Base-by-base conservation (phyloP, 768 basidiomycete species). In the Mycena epipterygia region DNA sequence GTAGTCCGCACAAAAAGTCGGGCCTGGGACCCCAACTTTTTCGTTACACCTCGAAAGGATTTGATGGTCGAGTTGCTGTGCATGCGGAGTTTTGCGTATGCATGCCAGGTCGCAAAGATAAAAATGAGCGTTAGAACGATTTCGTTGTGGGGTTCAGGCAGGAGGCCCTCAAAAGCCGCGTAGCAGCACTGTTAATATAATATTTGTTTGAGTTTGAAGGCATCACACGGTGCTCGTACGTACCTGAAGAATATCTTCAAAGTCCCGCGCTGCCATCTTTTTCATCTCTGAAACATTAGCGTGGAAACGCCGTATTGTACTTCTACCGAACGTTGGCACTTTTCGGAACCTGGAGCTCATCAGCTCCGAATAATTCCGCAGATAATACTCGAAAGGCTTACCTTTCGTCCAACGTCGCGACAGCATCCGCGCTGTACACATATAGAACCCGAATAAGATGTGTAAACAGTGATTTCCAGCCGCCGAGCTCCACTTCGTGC, bases 111-210 rank as follows among this genome's bases (percentile, higher is more conserved):
- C 6, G 69, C 71, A 7, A 75, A 53, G 1, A 21, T 29, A 41
- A 60, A 77, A 0, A 77, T 32, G 0, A 80, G 67, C 0, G 35
- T 56, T 5, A 69, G 61, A 0, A 79, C 52, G 5, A 72, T 35
- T 7, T 16, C 0, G 16, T 80, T 68, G 13, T 82, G 74, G 0
- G 35, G 25, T 0, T 68, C 49, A 0, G 75, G 77, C 1, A 83
- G 68, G 0, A 83, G 71, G 4, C 78, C 81, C 70, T 86, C 81
- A 41, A 87, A 77, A 1, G 75, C 81, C 12, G 83, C 80, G 16
- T 81, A 74, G 0, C 71, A 53, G 60, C 81, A 83, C 81, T 82
- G 27, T 8, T n/a, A n/a, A 46, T 6, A 23, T 11, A 27, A 6
- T 25, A 37, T 37, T 37, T 37, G 8, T 14, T 7, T 37, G 21